Evolutionary conservation across 495 filamentous ascomycete species (phyloP).

Genomic region (Usnea hakonensis): DNA sequence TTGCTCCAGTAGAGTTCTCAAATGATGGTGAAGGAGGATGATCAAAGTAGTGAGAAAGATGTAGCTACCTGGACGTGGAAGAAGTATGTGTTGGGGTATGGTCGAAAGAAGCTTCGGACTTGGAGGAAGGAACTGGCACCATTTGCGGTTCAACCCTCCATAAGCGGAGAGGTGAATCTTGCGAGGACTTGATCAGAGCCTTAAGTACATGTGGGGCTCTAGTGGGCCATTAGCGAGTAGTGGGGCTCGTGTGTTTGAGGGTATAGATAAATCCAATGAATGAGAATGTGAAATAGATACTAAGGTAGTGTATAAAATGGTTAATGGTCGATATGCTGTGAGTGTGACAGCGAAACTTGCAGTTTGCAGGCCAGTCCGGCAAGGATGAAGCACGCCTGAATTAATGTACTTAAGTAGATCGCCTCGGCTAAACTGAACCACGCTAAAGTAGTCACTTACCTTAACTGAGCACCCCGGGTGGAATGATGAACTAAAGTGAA

Average conservation of each 20-base stretch:
- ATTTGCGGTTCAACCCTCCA: conserved; percentile 43
- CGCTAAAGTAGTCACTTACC: neutral
- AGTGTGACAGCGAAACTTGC: conserved; percentile 6
- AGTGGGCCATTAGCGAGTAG: neutral
- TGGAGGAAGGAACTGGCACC: conserved; percentile 38
- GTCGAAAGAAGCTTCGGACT: conserved; percentile 36
- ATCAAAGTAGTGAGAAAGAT: conserved; percentile 13
- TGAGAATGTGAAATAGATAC: neutral
- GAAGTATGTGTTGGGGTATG: conserved; percentile 13
- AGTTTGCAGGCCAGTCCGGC: conserved; percentile 1
- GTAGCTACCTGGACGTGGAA: conserved; percentile 19
- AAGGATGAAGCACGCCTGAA: neutral
- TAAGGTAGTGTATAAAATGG: neutral
- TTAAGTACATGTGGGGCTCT: conserved; percentile 8
- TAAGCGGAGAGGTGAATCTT: conserved; percentile 23
- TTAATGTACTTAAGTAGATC: neutral
- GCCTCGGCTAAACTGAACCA: conserved; percentile 10
- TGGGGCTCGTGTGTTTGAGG: conserved; percentile 1
- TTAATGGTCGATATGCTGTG: neutral
- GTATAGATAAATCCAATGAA: neutral
- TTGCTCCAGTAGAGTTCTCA: conserved; percentile 9
- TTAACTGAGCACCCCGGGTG: conserved; percentile 2
- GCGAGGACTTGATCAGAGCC: conserved; percentile 11
- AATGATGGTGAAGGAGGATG: conserved; percentile 10
- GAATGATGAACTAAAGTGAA: too few species aligned